Conservation (phyloP, 2,329 filamentous ascomycete genomes). For the Botrytis deweyae region DNA sequence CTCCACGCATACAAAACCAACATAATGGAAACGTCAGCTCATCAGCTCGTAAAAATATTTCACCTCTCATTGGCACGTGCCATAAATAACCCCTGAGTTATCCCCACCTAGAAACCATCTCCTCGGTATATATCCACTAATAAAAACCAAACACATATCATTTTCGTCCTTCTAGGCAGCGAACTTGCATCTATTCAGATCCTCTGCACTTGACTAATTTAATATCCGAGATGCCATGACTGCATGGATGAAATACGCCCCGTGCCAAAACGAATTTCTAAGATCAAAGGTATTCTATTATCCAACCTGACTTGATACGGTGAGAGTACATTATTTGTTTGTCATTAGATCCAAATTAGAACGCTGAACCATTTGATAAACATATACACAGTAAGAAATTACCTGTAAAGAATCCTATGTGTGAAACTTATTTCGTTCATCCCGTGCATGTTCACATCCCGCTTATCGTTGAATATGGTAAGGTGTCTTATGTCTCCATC, state of each 20-base stretch:
- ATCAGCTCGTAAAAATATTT: not conserved
- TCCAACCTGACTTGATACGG: not conserved
- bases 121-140: conserved; percentile 3
- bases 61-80: not conserved
- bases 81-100: not conserved
- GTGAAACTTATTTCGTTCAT: not conserved
- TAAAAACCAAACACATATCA: conserved; percentile 1
- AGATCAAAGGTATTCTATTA: not conserved
- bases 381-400: not conserved
- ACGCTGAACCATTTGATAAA: not conserved
- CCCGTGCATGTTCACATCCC: not conserved
- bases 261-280: not conserved
- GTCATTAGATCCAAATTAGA: not conserved
- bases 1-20: not conserved
- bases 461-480: not conserved
- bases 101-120: not conserved
- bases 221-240: not conserved
- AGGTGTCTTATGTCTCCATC: not conserved
- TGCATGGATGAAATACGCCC: not conserved
- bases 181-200: not conserved
- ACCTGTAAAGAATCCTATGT: not conserved
- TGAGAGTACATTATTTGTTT: not conserved
- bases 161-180: not conserved
- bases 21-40: not conserved
- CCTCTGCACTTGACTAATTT: not conserved